Evolutionary conservation across 2,329 filamentous ascomycete species (phyloP), one percentile per base, ranked within the genome.

Genomic region (Aspergillus ochraceoroseus): DNA sequence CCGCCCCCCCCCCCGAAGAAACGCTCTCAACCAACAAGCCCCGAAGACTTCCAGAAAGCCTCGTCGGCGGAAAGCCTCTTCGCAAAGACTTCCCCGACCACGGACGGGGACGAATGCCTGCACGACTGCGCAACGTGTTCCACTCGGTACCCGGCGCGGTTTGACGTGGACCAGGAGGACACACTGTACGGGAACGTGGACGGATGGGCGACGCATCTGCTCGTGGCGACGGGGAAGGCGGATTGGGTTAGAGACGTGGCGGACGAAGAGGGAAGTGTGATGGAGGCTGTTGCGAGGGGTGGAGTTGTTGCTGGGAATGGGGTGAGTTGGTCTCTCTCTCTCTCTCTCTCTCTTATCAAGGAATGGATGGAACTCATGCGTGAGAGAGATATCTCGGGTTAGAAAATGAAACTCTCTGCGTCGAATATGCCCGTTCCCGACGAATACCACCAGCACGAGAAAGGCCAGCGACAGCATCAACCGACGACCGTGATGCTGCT

Each of bases 211-310:
- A 92, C 88, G 13, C 92, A 98, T 66, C 62, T 95, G 47, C 71
- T 98, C 20, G 87, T 96, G 11, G 92, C 87, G 15, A 98, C 92
- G n/a, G 87, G 88, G 46, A 95, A 95, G 76, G 77, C 82, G 17
- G 92, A 98, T 66, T 98, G 92, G 92, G 84, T 90, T 58, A 71
- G 86, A 45, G 84, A 94, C 68, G 86, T 95, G 31, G 80, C 78
- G 41, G 85, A 96, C 59, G 92, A 96, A 71, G 82, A 85, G 65
- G 85, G 84, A 4, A 87, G 83, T 59, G 75, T 90, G 20, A 90
- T 90, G 85, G 73, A 87, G 68, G 85, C 84, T 1, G 76, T 89
- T 53, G 75, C 67, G 27, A 67, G 66, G 41, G 62, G 63, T 12
- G 66, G 64, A 1, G 27, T 70, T 23, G 55, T 61, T 43, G 58